Evolutionary conservation across 2,329 filamentous ascomycete genomes (phyloP).

Genomic region (Didymella pinodella): DNA sequence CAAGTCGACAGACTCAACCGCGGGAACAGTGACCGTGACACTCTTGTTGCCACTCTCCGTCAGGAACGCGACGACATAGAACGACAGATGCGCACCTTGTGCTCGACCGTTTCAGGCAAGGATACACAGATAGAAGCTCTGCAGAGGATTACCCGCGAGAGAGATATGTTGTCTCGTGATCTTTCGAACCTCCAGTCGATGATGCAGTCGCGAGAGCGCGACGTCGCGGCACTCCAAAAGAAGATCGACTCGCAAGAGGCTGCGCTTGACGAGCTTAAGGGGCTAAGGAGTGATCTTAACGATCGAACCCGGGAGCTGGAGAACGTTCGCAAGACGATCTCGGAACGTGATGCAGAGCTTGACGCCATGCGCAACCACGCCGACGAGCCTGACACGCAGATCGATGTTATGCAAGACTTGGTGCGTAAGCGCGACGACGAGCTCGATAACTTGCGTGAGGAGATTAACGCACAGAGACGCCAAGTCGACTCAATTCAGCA

Average conservation of each 20-base stretch:
- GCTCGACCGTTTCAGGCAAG: constrained; percentile 40
- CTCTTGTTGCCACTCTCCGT: constrained; percentile 40
- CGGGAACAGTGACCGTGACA: constrained; percentile 41
- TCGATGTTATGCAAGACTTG: constrained; percentile 53
- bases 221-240: constrained; percentile 41
- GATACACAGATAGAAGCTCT: constrained; percentile 48
- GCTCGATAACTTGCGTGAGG: constrained; percentile 63
- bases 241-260: constrained; percentile 43
- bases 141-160: constrained; percentile 46
- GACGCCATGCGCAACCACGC: constrained; percentile 46
- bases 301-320: constrained; percentile 49
- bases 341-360: constrained; percentile 49
- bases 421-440: constrained; percentile 57
- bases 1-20: constrained; percentile 43
- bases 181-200: constrained; percentile 40
- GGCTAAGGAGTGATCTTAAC: constrained; percentile 38
- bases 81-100: constrained; percentile 35
- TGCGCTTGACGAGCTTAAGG: constrained; percentile 42
- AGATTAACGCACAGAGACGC: constrained; percentile 43
- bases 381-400: constrained; percentile 50
- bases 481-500: constrained; percentile 45
- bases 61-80: constrained; percentile 37
- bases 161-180: constrained; percentile 42
- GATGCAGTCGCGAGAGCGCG: constrained; percentile 45
- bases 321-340: constrained; percentile 45